Conservation (phyloP, 345 rosid genomes). For the Camelina laxa region DNA sequence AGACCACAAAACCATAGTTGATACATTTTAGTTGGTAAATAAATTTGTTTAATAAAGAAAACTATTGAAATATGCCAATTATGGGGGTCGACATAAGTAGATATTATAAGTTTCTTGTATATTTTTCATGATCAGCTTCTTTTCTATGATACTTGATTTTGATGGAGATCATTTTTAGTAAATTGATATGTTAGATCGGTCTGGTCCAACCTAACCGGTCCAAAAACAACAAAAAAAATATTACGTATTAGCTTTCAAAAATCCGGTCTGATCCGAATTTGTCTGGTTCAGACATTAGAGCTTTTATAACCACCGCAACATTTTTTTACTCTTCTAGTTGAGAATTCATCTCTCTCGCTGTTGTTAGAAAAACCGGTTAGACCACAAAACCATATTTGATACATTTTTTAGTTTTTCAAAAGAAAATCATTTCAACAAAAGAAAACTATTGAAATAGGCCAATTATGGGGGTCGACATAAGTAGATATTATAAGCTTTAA, state of each 20-base stretch:
- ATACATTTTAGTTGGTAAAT: too few relatives aligned
- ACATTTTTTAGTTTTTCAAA: too few relatives aligned
- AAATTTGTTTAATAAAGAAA: too few relatives aligned
- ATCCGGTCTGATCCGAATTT: background rate
- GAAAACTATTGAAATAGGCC: background rate
- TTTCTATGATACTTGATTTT: too few relatives aligned
- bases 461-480: background rate
- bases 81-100: background rate
- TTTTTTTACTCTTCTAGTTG: background rate
- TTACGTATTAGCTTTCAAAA: background rate
- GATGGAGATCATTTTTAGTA: background rate
- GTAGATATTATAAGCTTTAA: background rate
- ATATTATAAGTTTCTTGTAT: background rate
- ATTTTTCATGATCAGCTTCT: too few relatives aligned
- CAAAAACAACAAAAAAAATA: background rate
- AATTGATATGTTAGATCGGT: background rate
- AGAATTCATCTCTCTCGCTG: background rate
- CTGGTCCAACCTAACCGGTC: background rate
- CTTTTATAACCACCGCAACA: background rate
- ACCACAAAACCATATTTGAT: background rate
- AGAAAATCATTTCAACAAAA: too few relatives aligned
- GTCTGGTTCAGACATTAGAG: background rate
- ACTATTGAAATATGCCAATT: background rate
- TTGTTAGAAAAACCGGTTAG: background rate
- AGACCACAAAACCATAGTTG: background rate